Conservation (phyloP, 2,329 filamentous ascomycete genomes). For the Meredithiella fracta region DNA sequence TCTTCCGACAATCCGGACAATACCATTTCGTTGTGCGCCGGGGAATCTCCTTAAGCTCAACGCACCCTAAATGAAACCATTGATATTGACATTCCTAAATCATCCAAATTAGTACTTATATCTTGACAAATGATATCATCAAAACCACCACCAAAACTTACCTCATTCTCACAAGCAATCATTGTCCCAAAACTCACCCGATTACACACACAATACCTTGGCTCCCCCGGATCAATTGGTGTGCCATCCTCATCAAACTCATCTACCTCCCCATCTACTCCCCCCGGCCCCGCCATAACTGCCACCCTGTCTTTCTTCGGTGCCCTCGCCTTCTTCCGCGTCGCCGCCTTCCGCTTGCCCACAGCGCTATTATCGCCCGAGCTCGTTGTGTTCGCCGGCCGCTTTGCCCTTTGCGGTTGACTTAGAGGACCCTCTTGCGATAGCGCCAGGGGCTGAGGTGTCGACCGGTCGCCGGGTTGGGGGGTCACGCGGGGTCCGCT, state of each 20-base stretch:
- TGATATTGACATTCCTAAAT: slow-evolving; percentile 55
- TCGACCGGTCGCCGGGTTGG: slow-evolving; percentile 26
- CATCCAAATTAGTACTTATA: slow-evolving; percentile 16
- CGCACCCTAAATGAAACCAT: slow-evolving; percentile 74
- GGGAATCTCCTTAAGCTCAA: slow-evolving; percentile 51
- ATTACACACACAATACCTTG: slow-evolving; percentile 62
- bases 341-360: slow-evolving; percentile 53
- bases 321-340: slow-evolving; percentile 43
- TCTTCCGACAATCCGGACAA: slow-evolving; percentile 56
- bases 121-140: no score
- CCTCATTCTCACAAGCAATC: slow-evolving; percentile 72
- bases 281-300: slow-evolving; percentile 17
- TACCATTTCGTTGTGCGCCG: slow-evolving; percentile 68
- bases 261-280: slow-evolving; percentile 34
- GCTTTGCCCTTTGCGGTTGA: slow-evolving; percentile 43
- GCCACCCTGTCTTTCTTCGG: slow-evolving; percentile 35
- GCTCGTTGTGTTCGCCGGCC: slow-evolving; percentile 48
- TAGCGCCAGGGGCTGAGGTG: not conserved
- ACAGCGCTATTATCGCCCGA: slow-evolving; percentile 49
- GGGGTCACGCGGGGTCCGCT: slow-evolving; percentile 42
- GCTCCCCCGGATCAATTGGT: slow-evolving; percentile 57
- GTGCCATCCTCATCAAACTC: slow-evolving; percentile 54
- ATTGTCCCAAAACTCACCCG: slow-evolving; percentile 68
- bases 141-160: slow-evolving; percentile 32
- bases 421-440: slow-evolving; percentile 10